Evolutionary conservation across 345 rosid species (phyloP), one percentile per base, ranked within the genome.

Genomic region (Euphorbia pulcherrima): DNA sequence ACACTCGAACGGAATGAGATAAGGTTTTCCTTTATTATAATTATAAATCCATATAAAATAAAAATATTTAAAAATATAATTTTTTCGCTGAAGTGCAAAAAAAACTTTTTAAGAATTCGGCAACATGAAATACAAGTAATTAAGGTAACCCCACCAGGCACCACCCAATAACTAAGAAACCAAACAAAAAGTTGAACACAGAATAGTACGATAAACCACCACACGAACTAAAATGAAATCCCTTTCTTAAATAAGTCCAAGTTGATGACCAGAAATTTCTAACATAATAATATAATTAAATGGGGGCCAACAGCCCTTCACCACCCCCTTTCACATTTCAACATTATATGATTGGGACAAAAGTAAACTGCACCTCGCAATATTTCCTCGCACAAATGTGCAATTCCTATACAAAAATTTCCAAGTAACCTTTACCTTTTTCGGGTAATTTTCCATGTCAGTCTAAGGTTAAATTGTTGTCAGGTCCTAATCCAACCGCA

Each of bases 161-260:
- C 50, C 50, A 24, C 53, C 61, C 67, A 27, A 70, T 62, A 52
- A 27, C 67, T 62, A 62, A 20, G 40, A 59, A 52, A 18, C 27
- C 10, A 21, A 44, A 44, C 10, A 21, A 44, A 44, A 44, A 44
- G 64, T 20, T 58, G 2, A 60, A 28, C 39, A 39, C 1, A 39
- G 8, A 26, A 2, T 5, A 33, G 46, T 44, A 13, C 69, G 68
- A 44, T 27, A 57, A 51, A 24, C 68, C 35, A 39, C 62, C 63
- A 17, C 21, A 10, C 29, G 12, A 29, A 37, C 29, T 28, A 26
- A 46, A 8, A 24, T 8, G 37, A 14, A 17, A 16, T 50, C 37
- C 10, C 74, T 56, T 77, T 24, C 44, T 41, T n/a, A n/a, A n/a
- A n/a, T n/a, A 59, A 69, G 35, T 63, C 58, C 50, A 30, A 60